Evolutionary conservation across 2,329 filamentous ascomycete genomes (phyloP).

Genomic region (Epichloe glyceriae): DNA sequence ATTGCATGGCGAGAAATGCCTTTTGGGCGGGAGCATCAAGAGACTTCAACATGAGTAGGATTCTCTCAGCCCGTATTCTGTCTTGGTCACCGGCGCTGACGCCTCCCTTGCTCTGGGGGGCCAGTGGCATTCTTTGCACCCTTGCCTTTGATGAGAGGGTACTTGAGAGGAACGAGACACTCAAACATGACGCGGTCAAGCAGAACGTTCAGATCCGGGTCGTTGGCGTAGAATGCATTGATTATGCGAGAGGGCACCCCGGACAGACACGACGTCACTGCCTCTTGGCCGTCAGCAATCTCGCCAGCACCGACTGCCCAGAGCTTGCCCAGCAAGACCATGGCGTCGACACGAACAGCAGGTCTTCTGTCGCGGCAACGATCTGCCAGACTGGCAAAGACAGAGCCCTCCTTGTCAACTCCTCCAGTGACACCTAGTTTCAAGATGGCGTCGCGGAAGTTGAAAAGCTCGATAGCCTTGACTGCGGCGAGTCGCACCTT

Average conservation of each 20-base stretch:
- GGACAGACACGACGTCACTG: conserved; percentile 59
- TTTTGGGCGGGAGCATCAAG: conserved; percentile 67
- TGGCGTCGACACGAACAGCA: conserved; percentile 71
- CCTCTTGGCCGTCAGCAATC: conserved; percentile 69
- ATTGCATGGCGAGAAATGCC: conserved; percentile 79
- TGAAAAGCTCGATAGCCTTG: conserved; percentile 68
- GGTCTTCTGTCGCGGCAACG: conserved; percentile 78
- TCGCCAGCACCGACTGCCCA: conserved; percentile 92
- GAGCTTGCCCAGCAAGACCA: conserved; percentile 69
- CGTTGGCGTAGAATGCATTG: conserved; percentile 81
- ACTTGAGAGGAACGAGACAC: conserved; percentile 76
- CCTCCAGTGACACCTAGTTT: conserved; percentile 70
- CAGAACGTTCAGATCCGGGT: conserved; percentile 70
- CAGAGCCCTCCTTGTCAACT: conserved; percentile 61
- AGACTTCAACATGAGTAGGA: conserved; percentile 67
- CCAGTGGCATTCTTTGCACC: conserved; percentile 48
- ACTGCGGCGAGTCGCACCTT: conserved; percentile 85
- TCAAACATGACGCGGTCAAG: conserved; percentile 80
- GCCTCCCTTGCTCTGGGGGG: conserved; percentile 27
- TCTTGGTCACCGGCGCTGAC: conserved; percentile 51
- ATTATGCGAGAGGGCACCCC: conserved; percentile 77
- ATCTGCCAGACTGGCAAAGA: conserved; percentile 72
- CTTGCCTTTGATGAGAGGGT: conserved; percentile 54
- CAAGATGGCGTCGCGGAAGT: conserved; percentile 64
- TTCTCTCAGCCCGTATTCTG: conserved; percentile 69